phyloP scores from a whole-genome alignment of 352 stramenopile genomes.

The Achlya hypogyna region DNA sequence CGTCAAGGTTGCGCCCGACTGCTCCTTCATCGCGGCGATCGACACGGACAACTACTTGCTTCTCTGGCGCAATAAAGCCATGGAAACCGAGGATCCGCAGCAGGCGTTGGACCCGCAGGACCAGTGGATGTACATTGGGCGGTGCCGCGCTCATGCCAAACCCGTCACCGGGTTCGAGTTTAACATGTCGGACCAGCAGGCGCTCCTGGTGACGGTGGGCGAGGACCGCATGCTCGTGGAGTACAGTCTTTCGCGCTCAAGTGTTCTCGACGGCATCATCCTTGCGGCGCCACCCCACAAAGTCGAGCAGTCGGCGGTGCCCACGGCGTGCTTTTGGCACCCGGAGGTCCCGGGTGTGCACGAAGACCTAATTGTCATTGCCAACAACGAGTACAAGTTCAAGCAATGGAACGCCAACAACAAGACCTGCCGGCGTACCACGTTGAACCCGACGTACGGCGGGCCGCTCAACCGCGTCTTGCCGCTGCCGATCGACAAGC shows the following conservation, averaged over 20 bases:
- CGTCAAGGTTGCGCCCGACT: slow-evolving; percentile 64
- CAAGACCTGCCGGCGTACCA: slow-evolving; percentile 86
- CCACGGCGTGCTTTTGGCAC: slow-evolving; percentile 87
- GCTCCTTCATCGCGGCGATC: slow-evolving; percentile 62
- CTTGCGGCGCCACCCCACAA: slow-evolving; percentile 50
- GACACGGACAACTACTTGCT: slow-evolving; percentile 66
- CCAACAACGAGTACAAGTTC: slow-evolving; percentile 91
- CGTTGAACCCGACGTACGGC: slow-evolving; percentile 83
- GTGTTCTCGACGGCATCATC: slow-evolving; percentile 79
- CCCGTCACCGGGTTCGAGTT: slow-evolving; percentile 87
- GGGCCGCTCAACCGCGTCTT: slow-evolving; percentile 79
- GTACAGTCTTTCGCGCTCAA: slow-evolving; percentile 79
- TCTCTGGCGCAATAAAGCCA: slow-evolving; percentile 59
- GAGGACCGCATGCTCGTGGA: slow-evolving; percentile 84
- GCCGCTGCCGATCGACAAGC: slow-evolving; percentile 39
- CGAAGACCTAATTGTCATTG: slow-evolving; percentile 85
- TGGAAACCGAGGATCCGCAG: not conserved
- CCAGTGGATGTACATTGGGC: slow-evolving; percentile 80
- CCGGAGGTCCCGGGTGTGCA: slow-evolving; percentile 61
- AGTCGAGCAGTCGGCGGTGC: slow-evolving; percentile 79
- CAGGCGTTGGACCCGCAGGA: not conserved
- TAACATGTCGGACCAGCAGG: slow-evolving; percentile 50
- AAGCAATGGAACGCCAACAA: slow-evolving; percentile 89
- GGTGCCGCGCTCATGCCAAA: slow-evolving; percentile 62
- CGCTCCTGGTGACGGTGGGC: slow-evolving; percentile 75